phyloP scores from a whole-genome alignment of 345 rosid species.

The Citrus cavaleriei region DNA sequence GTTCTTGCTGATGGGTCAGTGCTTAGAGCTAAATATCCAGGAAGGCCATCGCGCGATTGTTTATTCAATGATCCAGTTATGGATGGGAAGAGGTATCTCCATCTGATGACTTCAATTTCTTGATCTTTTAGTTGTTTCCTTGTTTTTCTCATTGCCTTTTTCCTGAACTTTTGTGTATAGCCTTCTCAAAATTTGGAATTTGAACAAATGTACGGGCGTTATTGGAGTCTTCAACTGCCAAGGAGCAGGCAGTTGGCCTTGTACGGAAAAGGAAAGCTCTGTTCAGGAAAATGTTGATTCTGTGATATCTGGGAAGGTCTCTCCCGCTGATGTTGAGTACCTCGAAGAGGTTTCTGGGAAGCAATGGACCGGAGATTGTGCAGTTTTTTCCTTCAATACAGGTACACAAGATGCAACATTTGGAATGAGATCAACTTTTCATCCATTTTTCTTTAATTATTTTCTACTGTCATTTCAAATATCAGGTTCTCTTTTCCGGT shows the following conservation, averaged over 20 bases:
- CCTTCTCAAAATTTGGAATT: conserved; percentile 56
- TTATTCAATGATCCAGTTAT: conserved; percentile 50
- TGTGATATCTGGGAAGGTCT: conserved; percentile 31
- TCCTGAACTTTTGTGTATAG: conserved; percentile 18
- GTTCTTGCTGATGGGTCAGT: conserved; percentile 51
- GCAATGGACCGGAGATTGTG: conserved; percentile 45
- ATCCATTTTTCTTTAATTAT: background rate
- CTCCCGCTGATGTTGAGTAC: conserved; percentile 44
- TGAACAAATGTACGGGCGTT: conserved; percentile 51
- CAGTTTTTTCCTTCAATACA: conserved; percentile 44
- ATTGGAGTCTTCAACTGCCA: conserved; percentile 58
- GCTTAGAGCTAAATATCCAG: conserved; percentile 56
- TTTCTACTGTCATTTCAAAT: background rate
- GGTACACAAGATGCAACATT: conserved; percentile 13
- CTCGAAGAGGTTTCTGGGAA: conserved; percentile 48
- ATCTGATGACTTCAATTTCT: background rate
- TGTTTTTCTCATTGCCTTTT: background rate
- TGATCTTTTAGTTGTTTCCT: too few relatives aligned
- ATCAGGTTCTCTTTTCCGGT: conserved; percentile 31
- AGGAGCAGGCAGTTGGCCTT: conserved; percentile 59
- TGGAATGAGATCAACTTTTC: background rate
- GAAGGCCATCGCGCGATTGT: conserved; percentile 53
- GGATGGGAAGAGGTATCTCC: conserved; percentile 47
- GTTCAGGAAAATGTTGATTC: background rate
- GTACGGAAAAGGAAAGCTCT: conserved; percentile 14